Percentiles rank a stretch among this genome's conserved stretches.
Conservation (phyloP, 805 yeast genomes). For the Nakazawaea sp. region DNA sequence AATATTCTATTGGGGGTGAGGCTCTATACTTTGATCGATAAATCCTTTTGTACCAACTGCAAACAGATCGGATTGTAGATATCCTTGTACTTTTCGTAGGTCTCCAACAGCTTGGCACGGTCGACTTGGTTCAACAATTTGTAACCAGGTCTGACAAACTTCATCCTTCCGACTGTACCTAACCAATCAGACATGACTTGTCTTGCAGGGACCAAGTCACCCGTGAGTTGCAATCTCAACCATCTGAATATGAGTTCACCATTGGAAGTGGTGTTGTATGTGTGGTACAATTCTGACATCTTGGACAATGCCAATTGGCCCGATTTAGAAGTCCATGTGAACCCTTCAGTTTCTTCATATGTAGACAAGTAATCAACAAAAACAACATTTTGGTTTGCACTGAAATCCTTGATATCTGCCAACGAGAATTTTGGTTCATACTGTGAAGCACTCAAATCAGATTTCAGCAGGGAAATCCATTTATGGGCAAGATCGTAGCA, state of each 20-base stretch:
- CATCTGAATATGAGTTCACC: constrained; percentile 80
- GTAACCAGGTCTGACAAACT: constrained; percentile 86
- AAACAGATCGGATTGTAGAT: constrained; percentile 84
- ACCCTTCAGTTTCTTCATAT: constrained; percentile 38
- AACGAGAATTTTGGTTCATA: constrained; percentile 28
- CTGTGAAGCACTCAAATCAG: constrained; percentile 15
- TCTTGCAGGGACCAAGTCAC: constrained; percentile 39
- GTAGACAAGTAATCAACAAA: constrained; percentile 64
- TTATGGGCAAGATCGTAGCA: constrained; percentile 58
- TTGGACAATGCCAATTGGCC: constrained; percentile 24
- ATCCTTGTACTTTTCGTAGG: constrained; percentile 52
- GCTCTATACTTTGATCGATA: too few relatives aligned
- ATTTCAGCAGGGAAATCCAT: constrained; percentile 46
- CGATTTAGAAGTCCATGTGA: constrained; percentile 24
- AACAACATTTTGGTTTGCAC: constrained; percentile 72
- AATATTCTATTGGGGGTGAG: too few relatives aligned
- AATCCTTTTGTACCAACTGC: constrained; percentile 75
- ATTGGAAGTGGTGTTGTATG: constrained; percentile 50
- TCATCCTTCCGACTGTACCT: constrained; percentile 92
- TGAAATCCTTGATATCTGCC: constrained; percentile 49
- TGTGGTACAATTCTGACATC: constrained; percentile 27
- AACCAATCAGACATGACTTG: constrained; percentile 69
- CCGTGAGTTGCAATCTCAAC: constrained; percentile 59
- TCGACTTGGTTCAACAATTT: constrained; percentile 58
- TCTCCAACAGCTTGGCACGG: constrained; percentile 53